phyloP scores from a whole-genome alignment of 805 yeast genomes.

The Starmerella kuoi region DNA sequence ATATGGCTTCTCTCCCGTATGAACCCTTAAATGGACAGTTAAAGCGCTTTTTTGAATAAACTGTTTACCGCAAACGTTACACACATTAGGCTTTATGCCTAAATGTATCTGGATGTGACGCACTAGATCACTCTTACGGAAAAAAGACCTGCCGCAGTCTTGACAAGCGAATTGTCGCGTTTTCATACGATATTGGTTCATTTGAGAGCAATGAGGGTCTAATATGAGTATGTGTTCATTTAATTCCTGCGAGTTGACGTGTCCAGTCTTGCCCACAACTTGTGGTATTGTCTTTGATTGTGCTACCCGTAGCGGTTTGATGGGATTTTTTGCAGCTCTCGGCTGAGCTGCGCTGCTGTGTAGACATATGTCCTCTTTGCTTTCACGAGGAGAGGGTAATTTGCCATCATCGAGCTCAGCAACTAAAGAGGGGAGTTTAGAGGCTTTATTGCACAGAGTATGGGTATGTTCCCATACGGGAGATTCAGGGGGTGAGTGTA shows the following conservation, averaged over 20 bases:
- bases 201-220: not conserved
- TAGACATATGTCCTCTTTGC: too few relatives aligned
- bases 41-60: constrained; percentile 76
- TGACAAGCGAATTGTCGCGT: constrained; percentile 27
- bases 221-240: constrained; percentile 3
- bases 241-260: not conserved
- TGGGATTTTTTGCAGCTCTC: too few relatives aligned
- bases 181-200: not conserved
- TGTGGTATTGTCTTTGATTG: too few relatives aligned
- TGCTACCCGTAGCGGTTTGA: too few relatives aligned
- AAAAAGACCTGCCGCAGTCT: constrained; percentile 53
- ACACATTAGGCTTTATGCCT: constrained; percentile 32
- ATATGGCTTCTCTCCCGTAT: constrained; percentile 71
- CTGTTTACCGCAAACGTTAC: constrained; percentile 51
- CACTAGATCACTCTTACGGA: constrained; percentile 69
- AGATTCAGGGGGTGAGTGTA: too few relatives aligned
- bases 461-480: too few relatives aligned
- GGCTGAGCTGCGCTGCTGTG: too few relatives aligned
- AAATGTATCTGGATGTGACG: constrained; percentile 63
- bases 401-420: too few relatives aligned
- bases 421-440: too few relatives aligned
- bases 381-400: too few relatives aligned
- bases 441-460: too few relatives aligned
- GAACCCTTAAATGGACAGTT: constrained; percentile 67
- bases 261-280: too few relatives aligned